Conservation (phyloP, 495 filamentous ascomycete species). For the Podospora pseudocomata region DNA sequence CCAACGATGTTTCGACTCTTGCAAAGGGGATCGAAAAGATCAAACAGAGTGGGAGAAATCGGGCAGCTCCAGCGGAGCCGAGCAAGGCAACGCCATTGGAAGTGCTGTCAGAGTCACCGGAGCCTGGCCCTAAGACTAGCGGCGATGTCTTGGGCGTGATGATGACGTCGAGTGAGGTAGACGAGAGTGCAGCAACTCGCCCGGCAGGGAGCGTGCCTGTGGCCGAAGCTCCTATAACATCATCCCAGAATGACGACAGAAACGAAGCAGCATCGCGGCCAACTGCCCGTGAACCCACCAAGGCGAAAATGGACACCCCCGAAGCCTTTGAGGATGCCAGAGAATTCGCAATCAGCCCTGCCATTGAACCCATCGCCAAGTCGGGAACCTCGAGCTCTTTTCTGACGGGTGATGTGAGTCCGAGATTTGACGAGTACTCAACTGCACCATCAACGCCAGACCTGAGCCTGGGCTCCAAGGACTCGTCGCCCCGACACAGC, state of each 20-base stretch:
- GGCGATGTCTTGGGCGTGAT: background rate
- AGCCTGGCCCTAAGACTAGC: background rate
- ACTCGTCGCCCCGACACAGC: slow-evolving; percentile 38
- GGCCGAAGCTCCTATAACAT: background rate
- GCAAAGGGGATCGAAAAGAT: slow-evolving; percentile 16
- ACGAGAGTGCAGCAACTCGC: background rate
- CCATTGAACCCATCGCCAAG: slow-evolving; percentile 11
- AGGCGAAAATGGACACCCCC: slow-evolving; percentile 28
- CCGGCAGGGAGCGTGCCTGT: slow-evolving; percentile 6
- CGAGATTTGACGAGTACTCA: slow-evolving; percentile 28
- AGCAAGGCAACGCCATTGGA: background rate
- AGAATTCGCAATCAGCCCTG: slow-evolving; percentile 19
- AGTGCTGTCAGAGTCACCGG: background rate
- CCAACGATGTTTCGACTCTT: slow-evolving; percentile 24
- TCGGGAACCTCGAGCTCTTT: slow-evolving; percentile 10
- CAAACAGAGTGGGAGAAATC: background rate
- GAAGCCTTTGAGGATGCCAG: slow-evolving; percentile 24
- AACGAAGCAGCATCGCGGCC: background rate
- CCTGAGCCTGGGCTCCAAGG: slow-evolving; percentile 29
- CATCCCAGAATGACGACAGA: slow-evolving; percentile 6
- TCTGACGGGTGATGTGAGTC: slow-evolving; percentile 9
- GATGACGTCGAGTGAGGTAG: slow-evolving; percentile 13
- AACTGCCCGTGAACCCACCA: background rate
- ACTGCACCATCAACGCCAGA: slow-evolving; percentile 40
- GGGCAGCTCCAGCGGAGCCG: background rate